Evolutionary conservation across 805 yeast genomes (phyloP).

Genomic region (Candida methanosorbosa): DNA sequence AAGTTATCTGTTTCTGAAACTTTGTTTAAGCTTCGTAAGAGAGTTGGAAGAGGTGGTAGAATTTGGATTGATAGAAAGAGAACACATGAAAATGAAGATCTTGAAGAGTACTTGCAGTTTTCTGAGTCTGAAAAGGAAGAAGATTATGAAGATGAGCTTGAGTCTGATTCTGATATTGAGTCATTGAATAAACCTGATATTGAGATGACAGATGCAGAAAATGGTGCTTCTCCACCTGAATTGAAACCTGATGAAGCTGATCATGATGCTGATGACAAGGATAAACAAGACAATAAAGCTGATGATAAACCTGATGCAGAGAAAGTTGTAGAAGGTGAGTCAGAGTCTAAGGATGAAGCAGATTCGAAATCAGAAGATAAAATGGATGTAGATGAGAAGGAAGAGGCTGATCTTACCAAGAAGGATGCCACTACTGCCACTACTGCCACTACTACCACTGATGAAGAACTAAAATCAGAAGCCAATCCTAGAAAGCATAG

Average conservation of each 20-base stretch:
- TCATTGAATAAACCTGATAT: conserved; percentile 57
- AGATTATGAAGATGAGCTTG: conserved; percentile 14
- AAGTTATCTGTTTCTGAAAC: conserved; percentile 34
- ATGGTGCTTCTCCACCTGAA: not conserved
- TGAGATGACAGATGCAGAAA: conserved; percentile 35
- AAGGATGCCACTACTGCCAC: too few relatives aligned
- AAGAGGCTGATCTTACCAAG: not conserved
- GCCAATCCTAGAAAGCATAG: conserved; percentile 7
- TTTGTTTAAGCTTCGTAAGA: conserved; percentile 56
- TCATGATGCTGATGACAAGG: too few relatives aligned
- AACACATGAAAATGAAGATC: conserved; percentile 22
- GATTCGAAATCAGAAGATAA: not conserved
- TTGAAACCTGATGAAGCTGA: too few relatives aligned
- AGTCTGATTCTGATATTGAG: conserved; percentile 28
- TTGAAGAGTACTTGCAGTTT: conserved; percentile 32
- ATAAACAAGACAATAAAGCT: too few relatives aligned
- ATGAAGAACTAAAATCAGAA: not conserved
- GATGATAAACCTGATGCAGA: too few relatives aligned
- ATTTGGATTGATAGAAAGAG: conserved; percentile 67
- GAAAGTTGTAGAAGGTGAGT: too few relatives aligned
- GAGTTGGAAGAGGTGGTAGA: conserved; percentile 66
- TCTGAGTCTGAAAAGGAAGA: conserved; percentile 21
- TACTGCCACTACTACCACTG: too few relatives aligned
- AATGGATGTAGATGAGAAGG: not conserved
- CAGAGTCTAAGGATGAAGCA: too few relatives aligned